These are phyloP conservation scores for Trichoderma arundinaceum DNA, from an alignment of 2,329 filamentous ascomycete genomes.

Conservation along the genomic window DNA sequence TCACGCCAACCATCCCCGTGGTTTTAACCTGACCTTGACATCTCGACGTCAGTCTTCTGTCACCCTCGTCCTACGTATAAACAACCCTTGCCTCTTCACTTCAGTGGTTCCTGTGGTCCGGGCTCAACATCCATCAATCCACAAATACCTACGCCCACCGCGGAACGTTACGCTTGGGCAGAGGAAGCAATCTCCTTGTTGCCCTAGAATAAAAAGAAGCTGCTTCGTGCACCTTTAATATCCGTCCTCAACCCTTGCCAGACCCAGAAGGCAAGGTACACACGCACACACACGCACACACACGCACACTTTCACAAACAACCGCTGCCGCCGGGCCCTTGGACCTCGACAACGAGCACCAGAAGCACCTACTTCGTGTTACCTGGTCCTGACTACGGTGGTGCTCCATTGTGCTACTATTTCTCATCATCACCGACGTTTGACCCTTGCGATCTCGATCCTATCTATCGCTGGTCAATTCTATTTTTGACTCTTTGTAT, in stretches of 20 bases:
- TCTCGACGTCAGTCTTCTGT: conserved; percentile 27
- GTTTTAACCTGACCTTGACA: conserved; percentile 21
- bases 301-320: neutral
- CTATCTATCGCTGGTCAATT: neutral
- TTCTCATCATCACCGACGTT: conserved; percentile 11
- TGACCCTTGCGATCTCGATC: conserved; percentile 20
- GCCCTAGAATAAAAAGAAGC: conserved; percentile 25
- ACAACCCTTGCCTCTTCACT: conserved; percentile 2
- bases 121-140: neutral
- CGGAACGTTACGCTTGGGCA: conserved; percentile 28
- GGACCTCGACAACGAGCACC: neutral
- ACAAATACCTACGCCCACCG: conserved; percentile 2
- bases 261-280: conserved; percentile 13
- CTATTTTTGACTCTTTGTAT: neutral
- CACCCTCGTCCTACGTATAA: conserved; percentile 24
- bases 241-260: conserved; percentile 19
- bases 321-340: neutral
- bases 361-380: too few relatives aligned
- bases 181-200: conserved; percentile 24
- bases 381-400: too few relatives aligned
- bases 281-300: neutral
- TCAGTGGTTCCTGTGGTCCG: neutral
- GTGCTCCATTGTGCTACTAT: conserved; percentile 5
- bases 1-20: conserved; percentile 24
- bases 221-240: conserved; percentile 30